Base-by-base conservation (phyloP, 2,329 filamentous ascomycete species). In the Aspergillus brunneoviolaceus region DNA sequence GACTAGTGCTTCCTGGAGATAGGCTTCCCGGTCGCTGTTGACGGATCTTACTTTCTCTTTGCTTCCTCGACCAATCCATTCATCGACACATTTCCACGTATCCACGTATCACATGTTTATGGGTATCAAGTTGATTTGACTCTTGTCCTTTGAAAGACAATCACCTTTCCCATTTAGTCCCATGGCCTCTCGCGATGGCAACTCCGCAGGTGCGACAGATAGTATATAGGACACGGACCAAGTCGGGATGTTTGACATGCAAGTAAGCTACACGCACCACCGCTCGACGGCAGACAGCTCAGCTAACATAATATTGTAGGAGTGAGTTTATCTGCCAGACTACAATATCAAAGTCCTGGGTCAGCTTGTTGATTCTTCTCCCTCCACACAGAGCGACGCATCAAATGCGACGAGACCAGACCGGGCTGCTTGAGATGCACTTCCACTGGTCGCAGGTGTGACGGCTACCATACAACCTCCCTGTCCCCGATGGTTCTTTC, bases 371-470 rank as follows among this genome's bases (percentile, higher is more conserved):
- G 2, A 21, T 45, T 21, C 5, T 14, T 57, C 27, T 7, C 50
- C 31, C 27, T 21, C 5, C 7, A 12, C 10, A 56, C 58, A 69
- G 67, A 60, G 60, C 60, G 72, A 55, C 65, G 70, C 16, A 68
- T 73, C 48, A 74, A 74, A 59, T 74, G 72, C 52, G 72, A 70
- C 51, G 72, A 74, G 57, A 65, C 67, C n/a, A 70, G 68, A 19
- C 72, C 72, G 3, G 60, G 51, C 29, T 74, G 71, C 59, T 53
- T 57, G 16, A 62, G 67, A 54, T 74, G 72, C 60, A 69, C 67
- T 5, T 69, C 68, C 29, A 74, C 72, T 19, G 72, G 72, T 29
- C 68, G 72, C 23, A 69, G 68, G 59, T 74, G 71, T 56, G 71
- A 73, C 55, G 71, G 72, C 31, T 74, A 74, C 57, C 56, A 29